These are phyloP conservation scores for Pseudonitzschia delicatissima DNA, from an alignment of 108 stramenopile species.

Conservation along the genomic window DNA sequence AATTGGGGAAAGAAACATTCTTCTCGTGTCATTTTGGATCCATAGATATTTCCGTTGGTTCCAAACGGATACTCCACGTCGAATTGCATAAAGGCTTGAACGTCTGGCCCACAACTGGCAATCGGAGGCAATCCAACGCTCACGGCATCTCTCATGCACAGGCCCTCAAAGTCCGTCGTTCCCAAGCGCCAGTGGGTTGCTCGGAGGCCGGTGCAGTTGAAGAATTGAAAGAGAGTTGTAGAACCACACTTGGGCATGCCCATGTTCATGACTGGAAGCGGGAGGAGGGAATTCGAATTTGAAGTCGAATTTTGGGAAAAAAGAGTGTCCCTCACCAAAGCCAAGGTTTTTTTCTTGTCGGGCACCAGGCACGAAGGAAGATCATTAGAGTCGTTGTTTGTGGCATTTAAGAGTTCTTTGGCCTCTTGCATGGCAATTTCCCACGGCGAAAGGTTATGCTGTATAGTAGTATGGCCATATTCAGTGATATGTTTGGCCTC, in stretches of 20 bases:
- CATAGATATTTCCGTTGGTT: too few relatives aligned
- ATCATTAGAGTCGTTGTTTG: neutral
- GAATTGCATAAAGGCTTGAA: slow-evolving; percentile 1
- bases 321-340: too few relatives aligned
- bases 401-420: neutral
- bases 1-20: slow-evolving; percentile 20
- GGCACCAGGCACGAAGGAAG: neutral
- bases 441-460: too few relatives aligned
- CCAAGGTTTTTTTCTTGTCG: neutral
- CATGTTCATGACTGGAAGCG: slow-evolving; percentile 12
- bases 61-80: slow-evolving; percentile 6
- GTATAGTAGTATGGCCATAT: neutral
- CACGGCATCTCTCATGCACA: slow-evolving; percentile 11
- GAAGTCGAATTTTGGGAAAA: too few relatives aligned
- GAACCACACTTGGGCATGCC: slow-evolving; percentile 15
- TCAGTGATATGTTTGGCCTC: neutral
- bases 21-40: too few relatives aligned
- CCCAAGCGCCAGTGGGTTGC: neutral
- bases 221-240: neutral
- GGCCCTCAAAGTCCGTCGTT: neutral
- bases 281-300: neutral
- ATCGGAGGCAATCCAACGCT: neutral
- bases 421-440: neutral
- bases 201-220: slow-evolving; percentile 3
- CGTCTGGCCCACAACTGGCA: neutral